These are phyloP conservation scores for Phycomyces blakesleeanus DNA, from an alignment of 192 early-diverging fungal species.

Conservation along the genomic window DNA sequence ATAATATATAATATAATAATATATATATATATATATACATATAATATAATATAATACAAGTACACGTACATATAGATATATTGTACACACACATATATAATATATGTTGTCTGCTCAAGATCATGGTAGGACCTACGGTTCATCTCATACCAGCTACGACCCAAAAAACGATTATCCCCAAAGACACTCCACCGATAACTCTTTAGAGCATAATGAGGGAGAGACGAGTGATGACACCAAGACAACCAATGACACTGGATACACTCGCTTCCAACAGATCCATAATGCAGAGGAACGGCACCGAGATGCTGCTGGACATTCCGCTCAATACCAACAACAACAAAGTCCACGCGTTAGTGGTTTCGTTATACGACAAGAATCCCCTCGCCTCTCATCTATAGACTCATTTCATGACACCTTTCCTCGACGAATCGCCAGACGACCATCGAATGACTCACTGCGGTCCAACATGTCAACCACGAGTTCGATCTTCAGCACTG, in stretches of 20 bases:
- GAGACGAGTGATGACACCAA: constrained; percentile 8
- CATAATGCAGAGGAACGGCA: constrained; percentile 5
- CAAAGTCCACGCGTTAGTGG: no score
- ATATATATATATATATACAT: no score
- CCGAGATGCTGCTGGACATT: constrained; percentile 6
- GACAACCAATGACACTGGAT: no score
- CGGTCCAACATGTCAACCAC: constrained; percentile 28
- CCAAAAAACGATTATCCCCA: constrained; percentile 3
- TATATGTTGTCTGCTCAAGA: not conserved
- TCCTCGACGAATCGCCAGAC: constrained; percentile 4
- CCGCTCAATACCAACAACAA: no score
- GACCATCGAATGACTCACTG: constrained; percentile 30
- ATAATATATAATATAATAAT: no score
- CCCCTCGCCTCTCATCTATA: not conserved
- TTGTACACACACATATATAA: not conserved
- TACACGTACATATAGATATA: not conserved
- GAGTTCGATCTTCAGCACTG: constrained; percentile 33
- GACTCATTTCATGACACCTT: not conserved
- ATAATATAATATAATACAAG: not conserved
- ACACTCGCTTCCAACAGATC: not conserved
- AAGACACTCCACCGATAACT: not conserved
- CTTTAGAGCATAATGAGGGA: constrained; percentile 7
- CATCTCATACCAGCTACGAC: not conserved
- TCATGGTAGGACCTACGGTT: not conserved
- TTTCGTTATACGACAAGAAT: not conserved